phyloP scores from a whole-genome alignment of 2,329 filamentous ascomycete genomes.

The Fusarium ramigenum region DNA sequence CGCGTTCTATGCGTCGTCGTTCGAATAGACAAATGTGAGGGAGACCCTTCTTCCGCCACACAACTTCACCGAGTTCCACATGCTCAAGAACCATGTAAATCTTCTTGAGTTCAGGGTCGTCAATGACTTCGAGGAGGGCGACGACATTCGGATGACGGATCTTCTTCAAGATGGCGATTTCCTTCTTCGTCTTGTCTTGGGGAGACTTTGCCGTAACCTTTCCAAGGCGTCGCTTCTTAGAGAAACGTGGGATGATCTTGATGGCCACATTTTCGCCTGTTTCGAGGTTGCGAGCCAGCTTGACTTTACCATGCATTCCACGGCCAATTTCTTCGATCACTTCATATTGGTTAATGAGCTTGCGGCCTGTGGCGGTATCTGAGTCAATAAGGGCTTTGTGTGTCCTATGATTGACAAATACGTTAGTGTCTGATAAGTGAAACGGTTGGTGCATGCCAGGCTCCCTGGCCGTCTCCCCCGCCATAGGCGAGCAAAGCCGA shows the following conservation, averaged over 20 bases:
- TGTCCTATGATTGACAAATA: conserved; percentile 63
- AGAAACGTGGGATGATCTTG: conserved; percentile 97
- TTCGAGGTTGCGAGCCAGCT: conserved; percentile 83
- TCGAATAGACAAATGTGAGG: conserved; percentile 86
- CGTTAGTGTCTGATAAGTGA: conserved; percentile 29
- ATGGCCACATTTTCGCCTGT: conserved; percentile 88
- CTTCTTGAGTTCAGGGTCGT: conserved; percentile 95
- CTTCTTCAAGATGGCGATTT: conserved; percentile 98
- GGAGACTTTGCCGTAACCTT: conserved; percentile 74
- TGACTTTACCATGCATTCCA: conserved; percentile 97
- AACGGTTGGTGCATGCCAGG: conserved; percentile 8
- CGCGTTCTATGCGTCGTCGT: conserved; percentile 79
- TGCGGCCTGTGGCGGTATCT: conserved; percentile 88
- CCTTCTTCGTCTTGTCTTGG: conserved; percentile 87
- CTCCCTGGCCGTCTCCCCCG: conserved; percentile 14
- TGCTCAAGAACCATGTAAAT: conserved; percentile 98
- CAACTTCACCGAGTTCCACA: conserved; percentile 91
- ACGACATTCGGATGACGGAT: conserved; percentile 98
- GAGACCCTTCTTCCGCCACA: conserved; percentile 90
- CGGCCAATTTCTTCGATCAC: conserved; percentile 96
- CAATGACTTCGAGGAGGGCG: conserved; percentile 93
- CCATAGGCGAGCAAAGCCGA: conserved; percentile 7
- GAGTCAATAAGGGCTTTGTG: conserved; percentile 92
- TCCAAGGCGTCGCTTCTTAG: conserved; percentile 91
- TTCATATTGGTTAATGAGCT: conserved; percentile 97